These are phyloP conservation scores for Metroxylon sagu DNA, from an alignment of 176 grass and related monocot species.

Conservation along the genomic window DNA sequence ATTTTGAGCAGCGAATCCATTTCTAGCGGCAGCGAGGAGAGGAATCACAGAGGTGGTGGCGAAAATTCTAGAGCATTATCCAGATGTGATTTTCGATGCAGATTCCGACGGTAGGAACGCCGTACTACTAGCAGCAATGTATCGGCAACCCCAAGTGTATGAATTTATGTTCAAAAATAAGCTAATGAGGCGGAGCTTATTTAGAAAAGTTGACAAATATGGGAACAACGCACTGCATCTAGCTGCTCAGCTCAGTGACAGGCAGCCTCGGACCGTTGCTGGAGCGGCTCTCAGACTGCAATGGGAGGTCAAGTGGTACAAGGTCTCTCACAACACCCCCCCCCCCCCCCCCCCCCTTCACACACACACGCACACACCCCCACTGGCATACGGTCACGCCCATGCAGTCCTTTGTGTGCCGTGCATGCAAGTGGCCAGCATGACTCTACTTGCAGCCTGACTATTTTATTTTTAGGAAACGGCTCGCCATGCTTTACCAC, in stretches of 20 bases:
- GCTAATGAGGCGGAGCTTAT: too few species aligned
- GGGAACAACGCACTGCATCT: slow-evolving; percentile 17
- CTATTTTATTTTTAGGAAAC: too few species aligned
- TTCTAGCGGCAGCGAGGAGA: slow-evolving; percentile 17
- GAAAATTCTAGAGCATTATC: slow-evolving; percentile 4
- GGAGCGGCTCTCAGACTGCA: slow-evolving; percentile 19
- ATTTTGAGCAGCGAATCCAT: slow-evolving; percentile 1
- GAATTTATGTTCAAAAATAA: not conserved
- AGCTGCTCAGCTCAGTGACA: slow-evolving; percentile 8
- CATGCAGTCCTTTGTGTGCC: too few species aligned
- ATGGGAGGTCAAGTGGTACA: slow-evolving; percentile 29
- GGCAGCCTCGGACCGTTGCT: slow-evolving; percentile 10
- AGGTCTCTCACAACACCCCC: too few species aligned
- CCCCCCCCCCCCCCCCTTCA: too few species aligned
- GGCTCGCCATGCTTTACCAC: too few species aligned
- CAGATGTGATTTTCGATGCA: not conserved
- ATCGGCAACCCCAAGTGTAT: slow-evolving; percentile 7
- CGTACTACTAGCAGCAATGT: slow-evolving; percentile 11
- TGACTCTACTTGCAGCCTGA: too few species aligned
- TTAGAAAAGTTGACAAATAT: slow-evolving; percentile 5
- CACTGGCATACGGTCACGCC: too few species aligned
- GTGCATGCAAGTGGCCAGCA: too few species aligned
- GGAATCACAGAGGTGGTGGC: slow-evolving; percentile 19
- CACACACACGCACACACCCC: too few species aligned
- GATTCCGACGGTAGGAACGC: slow-evolving; percentile 12